Evolutionary conservation across 257 asterid species (phyloP).

Genomic region (Scutellaria galericulata): DNA sequence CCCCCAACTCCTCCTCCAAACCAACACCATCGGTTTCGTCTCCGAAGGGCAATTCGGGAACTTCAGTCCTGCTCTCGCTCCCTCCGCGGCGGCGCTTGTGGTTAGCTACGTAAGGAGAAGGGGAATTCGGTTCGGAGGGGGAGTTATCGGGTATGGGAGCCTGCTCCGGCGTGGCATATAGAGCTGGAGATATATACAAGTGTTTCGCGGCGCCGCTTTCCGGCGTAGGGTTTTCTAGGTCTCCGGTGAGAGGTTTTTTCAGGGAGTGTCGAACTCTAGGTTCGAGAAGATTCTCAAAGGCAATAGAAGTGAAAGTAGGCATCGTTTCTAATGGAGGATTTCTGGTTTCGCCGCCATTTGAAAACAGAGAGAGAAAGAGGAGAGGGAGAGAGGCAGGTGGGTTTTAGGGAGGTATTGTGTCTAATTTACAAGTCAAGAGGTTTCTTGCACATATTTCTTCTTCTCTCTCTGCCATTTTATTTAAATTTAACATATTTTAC

Average conservation of each 20-base stretch:
- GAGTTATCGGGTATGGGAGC: conserved; percentile 62
- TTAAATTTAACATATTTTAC: too few relatives aligned
- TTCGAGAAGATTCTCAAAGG: conserved; percentile 61
- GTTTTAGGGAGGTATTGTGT: conserved; percentile 18
- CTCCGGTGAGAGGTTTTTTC: conserved; percentile 34
- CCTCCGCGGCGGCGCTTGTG: conserved; percentile 74
- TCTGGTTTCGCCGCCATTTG: conserved; percentile 37
- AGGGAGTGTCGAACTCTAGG: conserved; percentile 53
- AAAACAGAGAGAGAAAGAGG: neutral
- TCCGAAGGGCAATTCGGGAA: conserved; percentile 35
- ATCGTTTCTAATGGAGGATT: conserved; percentile 26
- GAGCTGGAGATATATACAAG: conserved; percentile 71
- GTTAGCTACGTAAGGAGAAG: conserved; percentile 82
- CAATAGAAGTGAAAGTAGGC: conserved; percentile 68
- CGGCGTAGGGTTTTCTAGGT: conserved; percentile 21
- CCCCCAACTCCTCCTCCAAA: conserved; percentile 39
- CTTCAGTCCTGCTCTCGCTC: conserved; percentile 32
- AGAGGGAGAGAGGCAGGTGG: neutral
- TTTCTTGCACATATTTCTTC: too few relatives aligned
- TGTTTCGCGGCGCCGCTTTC: conserved; percentile 51
- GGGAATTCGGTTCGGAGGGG: conserved; percentile 53
- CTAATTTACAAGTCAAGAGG: neutral
- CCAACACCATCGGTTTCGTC: conserved; percentile 28
- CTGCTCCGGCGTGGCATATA: conserved; percentile 76
- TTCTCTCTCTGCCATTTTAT: neutral